These are phyloP conservation scores for Pythium periplocum DNA, from an alignment of 352 stramenopile genomes.

Conservation along the genomic window DNA sequence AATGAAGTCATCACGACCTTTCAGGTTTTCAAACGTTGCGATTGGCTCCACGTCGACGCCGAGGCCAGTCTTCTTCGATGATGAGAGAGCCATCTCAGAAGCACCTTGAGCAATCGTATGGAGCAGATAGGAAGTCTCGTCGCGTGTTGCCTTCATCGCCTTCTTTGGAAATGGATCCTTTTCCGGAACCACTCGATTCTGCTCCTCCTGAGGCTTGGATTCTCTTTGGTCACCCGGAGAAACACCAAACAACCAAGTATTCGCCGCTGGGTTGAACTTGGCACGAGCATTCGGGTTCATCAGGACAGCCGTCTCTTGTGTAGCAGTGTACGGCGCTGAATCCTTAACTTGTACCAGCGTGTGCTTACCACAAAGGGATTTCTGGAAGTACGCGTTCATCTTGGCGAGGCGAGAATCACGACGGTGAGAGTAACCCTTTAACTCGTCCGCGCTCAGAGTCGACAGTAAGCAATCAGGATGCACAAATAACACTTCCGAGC, in stretches of 20 bases:
- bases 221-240: slow-evolving; percentile 41
- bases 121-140: slow-evolving; percentile 42
- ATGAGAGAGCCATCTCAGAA: slow-evolving; percentile 31
- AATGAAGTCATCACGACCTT: slow-evolving; percentile 75
- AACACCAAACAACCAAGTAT: slow-evolving; percentile 69
- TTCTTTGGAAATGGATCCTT: too few relatives aligned
- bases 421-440: slow-evolving; percentile 51
- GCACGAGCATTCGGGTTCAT: slow-evolving; percentile 76
- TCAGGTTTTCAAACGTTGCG: slow-evolving; percentile 74
- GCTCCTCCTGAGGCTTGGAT: slow-evolving; percentile 21
- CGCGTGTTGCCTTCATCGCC: slow-evolving; percentile 9
- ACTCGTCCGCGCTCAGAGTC: slow-evolving; percentile 38
- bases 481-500: slow-evolving; percentile 67
- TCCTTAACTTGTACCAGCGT: slow-evolving; percentile 79
- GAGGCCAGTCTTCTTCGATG: slow-evolving; percentile 47
- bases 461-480: slow-evolving; percentile 71
- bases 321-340: slow-evolving; percentile 66
- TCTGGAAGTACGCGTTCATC: slow-evolving; percentile 76
- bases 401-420: slow-evolving; percentile 55
- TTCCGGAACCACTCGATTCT: not conserved
- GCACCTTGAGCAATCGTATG: slow-evolving; percentile 49
- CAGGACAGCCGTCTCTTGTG: slow-evolving; percentile 82
- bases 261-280: slow-evolving; percentile 51
- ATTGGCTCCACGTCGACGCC: slow-evolving; percentile 83
- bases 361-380: slow-evolving; percentile 70